Base-by-base conservation (phyloP, 495 filamentous ascomycete genomes). In the Daldinia childiae region DNA sequence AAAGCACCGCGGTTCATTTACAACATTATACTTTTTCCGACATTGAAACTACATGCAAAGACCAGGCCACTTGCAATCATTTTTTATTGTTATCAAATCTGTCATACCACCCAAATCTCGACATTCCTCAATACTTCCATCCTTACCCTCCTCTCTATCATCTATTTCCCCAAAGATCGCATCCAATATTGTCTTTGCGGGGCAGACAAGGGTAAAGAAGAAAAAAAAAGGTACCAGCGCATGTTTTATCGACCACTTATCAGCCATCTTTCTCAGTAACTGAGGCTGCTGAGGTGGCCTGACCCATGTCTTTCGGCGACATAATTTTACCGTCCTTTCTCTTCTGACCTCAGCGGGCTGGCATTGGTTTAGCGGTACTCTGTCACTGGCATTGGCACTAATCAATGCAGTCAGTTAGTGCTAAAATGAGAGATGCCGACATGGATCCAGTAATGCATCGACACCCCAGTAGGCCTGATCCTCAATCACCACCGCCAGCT, bases 201-300 rank as follows among this genome's bases (percentile, higher is more conserved):
- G 71, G 71, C 66, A 63, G 54, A 51, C 34, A 29, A 58, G 71
- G 66, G 62, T 58, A 39, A 52, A 7, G 6, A 4, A 14, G 45
- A 24, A 30, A 64, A 55, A 60, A 52, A 36, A 57, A 52, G 55
- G 61, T 69, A 62, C 68, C 64, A 39, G 57, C 54, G 41, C 19
- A 30, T 12, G 38, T 39, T 39, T 60, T 52, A 62, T 70, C 63
- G 54, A 66, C 38, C 56, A 66, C 58, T 67, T 64, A 68, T 64
- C 60, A 64, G 19, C 61, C 60, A 50, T 6, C 32, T 64, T 55
- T 58, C 27, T 29, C 2, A 29, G 55, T 61, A 55, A 65, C 60
- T 69, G 68, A 77, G 76, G 76, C 76, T 76, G 74, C 74, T 73
- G 66, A 78, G 71, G 74, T 76, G 76, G 74, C 71, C 73, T 73